Base-by-base conservation (phyloP, 192 early-diverging fungal species). In the Haplosporangium gracile region DNA sequence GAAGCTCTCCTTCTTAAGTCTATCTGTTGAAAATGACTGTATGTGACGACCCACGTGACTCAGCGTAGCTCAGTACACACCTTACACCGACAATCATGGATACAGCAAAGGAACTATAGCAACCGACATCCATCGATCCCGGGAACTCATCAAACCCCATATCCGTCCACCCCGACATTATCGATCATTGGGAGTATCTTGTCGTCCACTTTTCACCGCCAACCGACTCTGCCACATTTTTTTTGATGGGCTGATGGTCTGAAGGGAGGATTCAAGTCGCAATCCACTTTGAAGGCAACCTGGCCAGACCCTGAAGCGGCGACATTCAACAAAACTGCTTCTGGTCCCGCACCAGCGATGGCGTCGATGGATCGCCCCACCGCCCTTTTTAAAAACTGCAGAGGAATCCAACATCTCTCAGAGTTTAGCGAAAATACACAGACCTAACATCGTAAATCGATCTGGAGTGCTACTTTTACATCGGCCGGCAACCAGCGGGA, bases 21-120 rank as follows among this genome's bases (percentile, higher is more conserved):
- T 65, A 65, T 65, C 60, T 65, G 60, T 65, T 65, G 60, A 65
- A 65, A 65, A 65, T 65, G 60, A 65, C 60, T 65, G 60, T 65
- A 65, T 65, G 60, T 65, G 60, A 32, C 60, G 29, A 65, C 60
- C n/a, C 60, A 65, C 60, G 60, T 65, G 60, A 65, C 60, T 29
- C 26, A 29, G 60, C 26, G 2, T 10, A 32, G 32, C 60, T 1
- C n/a, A 8, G 5, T n/a, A 8, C 55, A 9, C 29, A 65, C 9
- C 57, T 8, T 15, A 5, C 55, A 29, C 11, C 29, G 2, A 32
- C 11, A 51, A 15, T 18, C 26, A 29, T 32, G 60, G 60, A 65
- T 65, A 29, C 26, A 60, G 57, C 22, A 60, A 60, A 10, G 60
- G 13, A 26, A 9, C 60, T 2, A 32, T 2, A 15, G 22, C 55